These are phyloP conservation scores for Nicotiana tabacum DNA, from an alignment of 257 asterid genomes.

Conservation along the genomic window DNA sequence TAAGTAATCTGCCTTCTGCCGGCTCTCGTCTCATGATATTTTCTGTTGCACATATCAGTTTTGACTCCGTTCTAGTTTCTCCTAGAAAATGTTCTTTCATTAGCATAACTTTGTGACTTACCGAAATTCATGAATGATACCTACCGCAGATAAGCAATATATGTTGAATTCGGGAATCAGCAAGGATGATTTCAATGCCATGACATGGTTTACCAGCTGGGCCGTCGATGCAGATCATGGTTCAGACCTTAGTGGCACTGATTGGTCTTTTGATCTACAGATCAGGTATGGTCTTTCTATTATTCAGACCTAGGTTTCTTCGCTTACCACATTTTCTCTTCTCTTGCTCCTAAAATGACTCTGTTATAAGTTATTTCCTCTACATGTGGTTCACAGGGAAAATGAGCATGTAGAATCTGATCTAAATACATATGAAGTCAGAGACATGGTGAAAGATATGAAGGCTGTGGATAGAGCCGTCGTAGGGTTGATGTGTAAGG, in stretches of 20 bases:
- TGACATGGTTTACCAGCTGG: conserved; percentile 98
- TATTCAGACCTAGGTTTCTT: background rate
- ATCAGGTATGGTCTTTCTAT: conserved; percentile 27
- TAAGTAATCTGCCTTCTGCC: conserved; percentile 34
- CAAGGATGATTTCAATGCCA: conserved; percentile 75
- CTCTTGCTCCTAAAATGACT: background rate
- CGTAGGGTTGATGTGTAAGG: conserved; percentile 92
- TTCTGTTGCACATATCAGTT: conserved; percentile 5
- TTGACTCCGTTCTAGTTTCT: background rate
- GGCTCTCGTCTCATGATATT: background rate
- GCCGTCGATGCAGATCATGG: conserved; percentile 94
- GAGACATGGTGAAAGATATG: conserved; percentile 55
- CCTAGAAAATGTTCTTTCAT: background rate
- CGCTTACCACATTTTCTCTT: background rate
- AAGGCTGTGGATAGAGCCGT: conserved; percentile 56
- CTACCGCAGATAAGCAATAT: conserved; percentile 52
- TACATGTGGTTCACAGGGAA: background rate
- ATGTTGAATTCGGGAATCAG: conserved; percentile 58
- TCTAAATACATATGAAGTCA: conserved; percentile 38
- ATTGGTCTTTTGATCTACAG: conserved; percentile 33
- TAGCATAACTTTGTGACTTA: background rate
- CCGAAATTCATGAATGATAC: background rate
- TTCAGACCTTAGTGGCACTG: conserved; percentile 38
- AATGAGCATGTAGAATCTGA: conserved; percentile 4
- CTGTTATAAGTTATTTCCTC: background rate